phyloP scores from a whole-genome alignment of 208 protist species.

The Trypanosoma rangeli region DNA sequence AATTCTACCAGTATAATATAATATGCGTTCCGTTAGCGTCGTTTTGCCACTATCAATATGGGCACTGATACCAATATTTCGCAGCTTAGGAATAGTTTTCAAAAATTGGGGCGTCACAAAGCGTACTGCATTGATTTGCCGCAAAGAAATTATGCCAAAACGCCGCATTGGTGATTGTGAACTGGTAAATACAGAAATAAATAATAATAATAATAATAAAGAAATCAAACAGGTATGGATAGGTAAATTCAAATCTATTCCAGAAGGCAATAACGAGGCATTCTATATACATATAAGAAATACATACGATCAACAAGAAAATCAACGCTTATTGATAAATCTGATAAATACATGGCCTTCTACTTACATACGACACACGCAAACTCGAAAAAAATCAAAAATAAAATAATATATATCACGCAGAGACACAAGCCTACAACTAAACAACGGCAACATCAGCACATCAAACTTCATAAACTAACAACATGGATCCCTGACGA shows the following conservation, averaged over 20 bases:
- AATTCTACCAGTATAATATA: slow-evolving; percentile 98
- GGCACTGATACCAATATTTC: slow-evolving; percentile 98
- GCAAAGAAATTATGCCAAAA: slow-evolving; percentile 25
- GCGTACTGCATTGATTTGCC: slow-evolving; percentile 28
- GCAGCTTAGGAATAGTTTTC: slow-evolving; percentile 63
- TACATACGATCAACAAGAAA: too few relatives aligned
- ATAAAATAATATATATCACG: slow-evolving; percentile 5
- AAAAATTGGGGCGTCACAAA: slow-evolving; percentile 75
- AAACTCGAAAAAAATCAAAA: neutral
- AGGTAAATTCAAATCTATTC: too few relatives aligned
- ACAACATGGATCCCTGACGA: neutral
- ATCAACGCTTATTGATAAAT: too few relatives aligned
- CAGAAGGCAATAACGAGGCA: too few relatives aligned
- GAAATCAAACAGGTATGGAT: neutral
- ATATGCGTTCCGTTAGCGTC: slow-evolving; percentile 98
- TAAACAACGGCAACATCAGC: neutral
- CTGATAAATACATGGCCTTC: too few relatives aligned
- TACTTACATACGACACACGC: too few relatives aligned
- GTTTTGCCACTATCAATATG: slow-evolving; percentile 99
- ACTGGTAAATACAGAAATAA: slow-evolving; percentile 12
- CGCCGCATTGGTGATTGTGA: slow-evolving; percentile 12
- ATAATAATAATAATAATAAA: neutral
- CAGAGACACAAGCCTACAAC: neutral
- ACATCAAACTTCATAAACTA: neutral
- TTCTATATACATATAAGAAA: neutral